Evolutionary conservation across 495 filamentous ascomycete species (phyloP), one percentile per base, ranked within the genome.

Genomic region (Xylaria curta): DNA sequence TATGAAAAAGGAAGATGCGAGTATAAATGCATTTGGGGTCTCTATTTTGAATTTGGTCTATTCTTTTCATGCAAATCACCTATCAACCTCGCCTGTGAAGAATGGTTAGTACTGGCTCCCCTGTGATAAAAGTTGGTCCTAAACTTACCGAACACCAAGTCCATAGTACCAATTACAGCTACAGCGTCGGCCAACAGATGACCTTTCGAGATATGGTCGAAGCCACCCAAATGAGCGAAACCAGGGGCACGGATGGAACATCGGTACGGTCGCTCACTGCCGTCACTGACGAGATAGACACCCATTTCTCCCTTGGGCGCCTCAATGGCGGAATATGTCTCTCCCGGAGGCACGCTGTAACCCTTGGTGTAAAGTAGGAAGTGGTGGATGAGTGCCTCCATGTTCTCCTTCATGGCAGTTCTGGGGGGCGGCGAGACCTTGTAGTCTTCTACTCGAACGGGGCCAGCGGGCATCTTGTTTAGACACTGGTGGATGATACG

Each of bases 271-370:
- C 96, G 86, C 87, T 99, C 96, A 77, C 89, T 96, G 64, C 96
- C 96, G 80, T 99, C 96, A 80, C 91, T 94, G 72, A 99, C 97
- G n/a, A 99, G 83, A 81, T 91, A 99, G 42, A 99, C 96, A 79
- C 91, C 96, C 96, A 99, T 99, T 85, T 99, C 96, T 78, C 96
- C 96, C 90, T 99, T 99, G 68, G 96, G 96, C 26, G 96, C 96
- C 85, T 99, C 96, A 75, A 99, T 99, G 40, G 92, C 95, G 10
- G 90, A 93, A 85, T 99, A 99, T 12, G 96, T 99, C 87, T 99
- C 96, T 58, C 96, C 96, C 2, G 96, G 96, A n/a, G 96, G 96
- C 10, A 99, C 96, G 51, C 92, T 88, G 82, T 98, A 99, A 68
- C 96, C 96, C 87, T 98, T 99, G 79, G 94, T 97, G 85, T 94